phyloP scores from a whole-genome alignment of 2,329 filamentous ascomycete genomes.

The Fusarium longipes region DNA sequence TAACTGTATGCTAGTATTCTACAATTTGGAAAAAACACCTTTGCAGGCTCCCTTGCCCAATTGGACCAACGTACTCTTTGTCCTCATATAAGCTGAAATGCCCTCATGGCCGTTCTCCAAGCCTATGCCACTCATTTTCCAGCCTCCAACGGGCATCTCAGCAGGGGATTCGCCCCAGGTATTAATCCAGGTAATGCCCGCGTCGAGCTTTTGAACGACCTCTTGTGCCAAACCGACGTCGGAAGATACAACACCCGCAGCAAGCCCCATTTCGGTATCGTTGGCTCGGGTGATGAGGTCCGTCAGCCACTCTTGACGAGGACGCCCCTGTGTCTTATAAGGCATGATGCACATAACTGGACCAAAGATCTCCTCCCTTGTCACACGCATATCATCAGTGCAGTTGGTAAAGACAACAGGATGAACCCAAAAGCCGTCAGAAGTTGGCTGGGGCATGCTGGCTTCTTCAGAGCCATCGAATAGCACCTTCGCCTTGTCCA shows the following conservation, averaged over 20 bases:
- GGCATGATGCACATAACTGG: conserved; percentile 85
- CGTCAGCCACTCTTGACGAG: conserved; percentile 61
- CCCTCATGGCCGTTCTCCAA: conserved; percentile 87
- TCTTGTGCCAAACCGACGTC: conserved; percentile 79
- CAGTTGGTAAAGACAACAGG: conserved; percentile 90
- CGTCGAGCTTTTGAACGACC: conserved; percentile 77
- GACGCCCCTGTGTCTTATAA: conserved; percentile 65
- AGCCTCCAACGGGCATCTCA: conserved; percentile 92
- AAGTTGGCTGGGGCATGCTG: conserved; percentile 62
- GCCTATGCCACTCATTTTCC: conserved; percentile 90
- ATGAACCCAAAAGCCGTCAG: conserved; percentile 82
- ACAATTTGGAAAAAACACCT: conserved; percentile 77
- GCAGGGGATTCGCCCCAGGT: conserved; percentile 93
- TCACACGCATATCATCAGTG: conserved; percentile 83
- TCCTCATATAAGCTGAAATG: conserved; percentile 83
- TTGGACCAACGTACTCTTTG: conserved; percentile 89
- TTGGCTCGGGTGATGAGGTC: conserved; percentile 81
- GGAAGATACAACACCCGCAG: conserved; percentile 84
- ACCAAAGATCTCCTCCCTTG: conserved; percentile 87
- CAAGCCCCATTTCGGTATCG: conserved; percentile 79
- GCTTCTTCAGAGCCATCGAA: conserved; percentile 73
- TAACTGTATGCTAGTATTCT: conserved; percentile 9
- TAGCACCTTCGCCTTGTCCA: conserved; percentile 78
- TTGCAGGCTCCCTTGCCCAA: conserved; percentile 74
- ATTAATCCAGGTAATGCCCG: conserved; percentile 92